Evolutionary conservation across 2,329 filamentous ascomycete genomes (phyloP), one percentile per base, ranked within the genome.

Genomic region (Fusarium burgessii): DNA sequence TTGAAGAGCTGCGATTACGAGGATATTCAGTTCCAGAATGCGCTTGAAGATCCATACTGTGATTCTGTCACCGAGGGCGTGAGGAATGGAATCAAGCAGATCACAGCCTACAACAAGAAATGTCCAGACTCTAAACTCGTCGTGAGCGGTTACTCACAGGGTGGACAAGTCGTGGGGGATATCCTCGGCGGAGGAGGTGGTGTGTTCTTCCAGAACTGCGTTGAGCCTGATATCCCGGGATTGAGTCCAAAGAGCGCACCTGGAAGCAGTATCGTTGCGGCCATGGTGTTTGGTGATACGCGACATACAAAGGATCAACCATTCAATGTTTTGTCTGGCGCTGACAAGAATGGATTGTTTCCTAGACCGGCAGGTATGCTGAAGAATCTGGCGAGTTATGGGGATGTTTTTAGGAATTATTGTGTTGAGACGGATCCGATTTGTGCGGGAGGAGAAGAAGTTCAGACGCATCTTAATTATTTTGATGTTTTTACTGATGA

Each of bases 1-100:
- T 42, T 43, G 8, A 65, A 65, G 60, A 65, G 62, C 50, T 65
- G 62, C 25, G 62, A 65, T 3, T 65, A 65, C n/a, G 62, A 65
- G 12, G 50, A 65, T 2, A 65, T 65, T 23, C 35, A 43, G n/a
- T 64, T 64, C 36, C 42, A 65, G n/a, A 65, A 65, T 14, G 49
- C 49, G 10, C 50, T 65, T 1, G 42, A 47, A 40, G 62, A 62
- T 2, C 62, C 62, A 1, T 65, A 17, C 33, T 65, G 62, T 36
- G 32, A 58, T n/a, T 65, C 62, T 11, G 62, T 65, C 32, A 65
- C 60, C 0, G 59, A 65, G 32, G 62, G 62, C 4, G 62, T 65
- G 4, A 25, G 42, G 59, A 65, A 65, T 7, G 62, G 62, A 6
- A 65, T 64, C 18, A 65, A 65, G 49, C 62, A 65, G 20, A 65